Percentiles rank a stretch among this genome's conserved stretches.
Evolutionary conservation across 2,329 filamentous ascomycete species (phyloP).

Genomic region (Venturia aucupariae): DNA sequence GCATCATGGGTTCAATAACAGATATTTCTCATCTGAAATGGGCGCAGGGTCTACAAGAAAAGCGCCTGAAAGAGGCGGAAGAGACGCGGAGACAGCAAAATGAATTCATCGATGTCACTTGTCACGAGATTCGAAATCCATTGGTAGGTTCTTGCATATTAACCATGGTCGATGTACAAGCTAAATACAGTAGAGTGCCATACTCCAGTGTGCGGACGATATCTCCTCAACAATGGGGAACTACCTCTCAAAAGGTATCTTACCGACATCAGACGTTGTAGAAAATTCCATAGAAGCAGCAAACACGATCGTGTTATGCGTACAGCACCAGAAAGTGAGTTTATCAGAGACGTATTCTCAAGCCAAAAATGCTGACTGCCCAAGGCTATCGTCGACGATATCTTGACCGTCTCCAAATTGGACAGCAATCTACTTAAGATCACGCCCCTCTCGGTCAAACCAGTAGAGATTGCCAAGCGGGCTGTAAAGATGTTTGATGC

Average conservation of each 20-base stretch:
- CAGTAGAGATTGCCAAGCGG: neutral
- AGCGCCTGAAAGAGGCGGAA: conserved; percentile 8
- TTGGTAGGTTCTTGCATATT: neutral
- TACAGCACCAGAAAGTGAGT: conserved; percentile 30
- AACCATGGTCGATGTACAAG: neutral
- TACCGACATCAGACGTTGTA: conserved; percentile 17
- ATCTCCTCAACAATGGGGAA: conserved; percentile 14
- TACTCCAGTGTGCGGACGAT: conserved; percentile 16
- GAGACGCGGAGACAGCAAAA: conserved; percentile 11
- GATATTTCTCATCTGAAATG: conserved; percentile 15
- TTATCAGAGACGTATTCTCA: neutral
- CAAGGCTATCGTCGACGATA: conserved; percentile 33
- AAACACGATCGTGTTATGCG: conserved; percentile 34
- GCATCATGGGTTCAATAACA: conserved; percentile 12
- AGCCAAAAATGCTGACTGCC: neutral
- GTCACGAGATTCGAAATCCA: conserved; percentile 18
- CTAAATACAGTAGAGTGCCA: conserved; percentile 4
- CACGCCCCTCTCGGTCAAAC: conserved; percentile 8
- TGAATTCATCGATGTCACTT: conserved; percentile 20
- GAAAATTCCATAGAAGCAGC: conserved; percentile 27
- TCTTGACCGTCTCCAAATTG: conserved; percentile 14
- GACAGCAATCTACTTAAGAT: conserved; percentile 15
- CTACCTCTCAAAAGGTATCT: neutral
- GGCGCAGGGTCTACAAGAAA: conserved; percentile 13
- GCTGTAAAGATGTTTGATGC: conserved; percentile 14